These are phyloP conservation scores for Sclerospora graminicola DNA, from an alignment of 352 stramenopile species.

Conservation along the genomic window DNA sequence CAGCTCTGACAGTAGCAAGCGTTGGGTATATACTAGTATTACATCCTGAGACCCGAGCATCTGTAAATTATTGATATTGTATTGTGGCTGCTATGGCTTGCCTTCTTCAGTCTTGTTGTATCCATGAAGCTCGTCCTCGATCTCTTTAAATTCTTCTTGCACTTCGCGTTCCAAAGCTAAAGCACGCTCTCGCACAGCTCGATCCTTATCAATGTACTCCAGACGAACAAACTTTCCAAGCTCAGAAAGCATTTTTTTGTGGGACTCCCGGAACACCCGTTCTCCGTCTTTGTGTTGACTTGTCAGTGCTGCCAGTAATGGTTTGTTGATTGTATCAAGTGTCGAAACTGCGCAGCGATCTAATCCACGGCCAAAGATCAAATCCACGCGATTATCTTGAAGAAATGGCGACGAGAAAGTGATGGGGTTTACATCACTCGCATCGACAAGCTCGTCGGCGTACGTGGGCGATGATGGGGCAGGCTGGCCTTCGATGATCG, in stretches of 20 bases:
- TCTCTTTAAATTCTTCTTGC: slow-evolving; percentile 40
- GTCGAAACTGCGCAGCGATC: slow-evolving; percentile 17
- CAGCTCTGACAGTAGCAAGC: slow-evolving; percentile 25
- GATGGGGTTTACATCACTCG: slow-evolving; percentile 5
- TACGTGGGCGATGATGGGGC: slow-evolving; percentile 22
- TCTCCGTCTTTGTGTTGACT: slow-evolving; percentile 33
- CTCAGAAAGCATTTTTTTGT: slow-evolving; percentile 34
- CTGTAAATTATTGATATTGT: too few relatives aligned
- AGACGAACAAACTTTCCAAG: slow-evolving; percentile 57
- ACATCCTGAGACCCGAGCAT: not conserved
- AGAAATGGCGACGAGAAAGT: slow-evolving; percentile 7
- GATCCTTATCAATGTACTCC: slow-evolving; percentile 32
- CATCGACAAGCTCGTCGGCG: slow-evolving; percentile 11
- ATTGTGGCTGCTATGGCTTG: not conserved
- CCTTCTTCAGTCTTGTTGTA: slow-evolving; percentile 13
- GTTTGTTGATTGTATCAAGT: slow-evolving; percentile 27
- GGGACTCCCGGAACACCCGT: slow-evolving; percentile 26
- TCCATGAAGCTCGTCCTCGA: slow-evolving; percentile 30
- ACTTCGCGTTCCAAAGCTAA: slow-evolving; percentile 55
- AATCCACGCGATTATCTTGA: slow-evolving; percentile 5
- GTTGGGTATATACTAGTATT: not conserved
- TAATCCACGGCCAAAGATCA: slow-evolving; percentile 7
- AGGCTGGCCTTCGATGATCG: slow-evolving; percentile 26
- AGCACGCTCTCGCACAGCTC: slow-evolving; percentile 38
- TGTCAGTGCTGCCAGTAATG: slow-evolving; percentile 24